Evolutionary conservation across 2,329 filamentous ascomycete genomes (phyloP).

Genomic region (Paracoccidioides lutzii): DNA sequence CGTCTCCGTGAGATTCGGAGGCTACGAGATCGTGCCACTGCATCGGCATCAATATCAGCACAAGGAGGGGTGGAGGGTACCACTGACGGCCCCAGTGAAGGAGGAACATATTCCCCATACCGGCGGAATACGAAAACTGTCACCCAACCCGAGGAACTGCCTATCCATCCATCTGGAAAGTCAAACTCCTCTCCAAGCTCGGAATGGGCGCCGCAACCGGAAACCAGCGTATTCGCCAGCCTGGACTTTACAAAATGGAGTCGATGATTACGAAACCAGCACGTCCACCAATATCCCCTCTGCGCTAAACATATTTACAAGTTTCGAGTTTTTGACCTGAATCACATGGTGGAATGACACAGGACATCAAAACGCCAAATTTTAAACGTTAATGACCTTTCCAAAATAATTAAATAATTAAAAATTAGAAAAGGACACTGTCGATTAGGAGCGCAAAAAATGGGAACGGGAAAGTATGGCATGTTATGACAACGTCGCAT

Average conservation of each 20-base stretch:
- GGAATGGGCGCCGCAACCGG: conserved; percentile 27
- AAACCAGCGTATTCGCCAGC: conserved; percentile 27
- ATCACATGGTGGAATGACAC: not conserved
- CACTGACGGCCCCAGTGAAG: conserved; percentile 20
- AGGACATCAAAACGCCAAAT: not conserved
- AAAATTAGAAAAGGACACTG: too few relatives aligned
- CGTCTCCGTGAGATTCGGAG: conserved; percentile 73
- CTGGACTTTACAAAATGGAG: conserved; percentile 34
- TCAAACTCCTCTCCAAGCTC: conserved; percentile 23
- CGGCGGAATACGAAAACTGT: conserved; percentile 27
- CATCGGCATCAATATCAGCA: not conserved
- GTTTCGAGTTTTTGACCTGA: not conserved
- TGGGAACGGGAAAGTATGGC: not conserved
- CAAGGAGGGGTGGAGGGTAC: conserved; percentile 13
- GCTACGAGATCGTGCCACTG: conserved; percentile 49
- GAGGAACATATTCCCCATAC: conserved; percentile 20
- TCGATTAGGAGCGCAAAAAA: not conserved
- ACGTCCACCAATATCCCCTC: not conserved
- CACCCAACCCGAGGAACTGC: conserved; percentile 22
- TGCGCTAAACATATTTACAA: not conserved
- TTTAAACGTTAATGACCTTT: not conserved
- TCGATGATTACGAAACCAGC: conserved; percentile 13
- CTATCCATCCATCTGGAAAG: conserved; percentile 17
- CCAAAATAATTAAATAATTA: not conserved
- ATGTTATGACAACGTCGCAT: not conserved